Conservation (phyloP, 768 basidiomycete species). For the Tulasnella calospora region DNA sequence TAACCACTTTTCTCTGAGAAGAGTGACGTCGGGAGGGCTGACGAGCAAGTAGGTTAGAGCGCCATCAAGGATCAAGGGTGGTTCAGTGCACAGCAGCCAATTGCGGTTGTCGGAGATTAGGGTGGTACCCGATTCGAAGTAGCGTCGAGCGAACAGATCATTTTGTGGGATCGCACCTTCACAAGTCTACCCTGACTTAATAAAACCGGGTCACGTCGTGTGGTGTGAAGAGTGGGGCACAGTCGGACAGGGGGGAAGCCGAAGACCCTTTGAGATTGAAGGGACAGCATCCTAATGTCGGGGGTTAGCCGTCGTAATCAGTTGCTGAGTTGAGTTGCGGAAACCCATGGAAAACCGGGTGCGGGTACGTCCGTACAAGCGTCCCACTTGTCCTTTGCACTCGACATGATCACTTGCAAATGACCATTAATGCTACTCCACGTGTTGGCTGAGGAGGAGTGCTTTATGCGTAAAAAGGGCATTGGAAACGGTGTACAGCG, state of each 20-base stretch:
- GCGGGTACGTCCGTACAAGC: too few species aligned
- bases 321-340: background rate
- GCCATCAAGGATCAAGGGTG: conserved; percentile 11
- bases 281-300: background rate
- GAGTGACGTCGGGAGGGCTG: background rate
- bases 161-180: background rate
- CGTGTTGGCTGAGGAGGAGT: background rate
- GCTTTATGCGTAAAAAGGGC: background rate
- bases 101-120: background rate
- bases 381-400: background rate
- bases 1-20: background rate
- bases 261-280: background rate
- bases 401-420: background rate
- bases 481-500: background rate
- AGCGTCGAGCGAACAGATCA: background rate
- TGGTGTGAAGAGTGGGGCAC: background rate
- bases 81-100: background rate
- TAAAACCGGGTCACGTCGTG: conserved; percentile 8
- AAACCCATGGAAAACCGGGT: background rate
- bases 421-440: background rate
- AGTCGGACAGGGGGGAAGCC: conserved; percentile 5
- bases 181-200: background rate
- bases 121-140: background rate
- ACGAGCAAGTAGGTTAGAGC: background rate
- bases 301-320: conserved; percentile 7